A percentile compares a stretch with the other conserved stretches of the same genome.
phyloP scores from a whole-genome alignment of 2,329 filamentous ascomycete genomes.

The Sporothrix euskadiensis region DNA sequence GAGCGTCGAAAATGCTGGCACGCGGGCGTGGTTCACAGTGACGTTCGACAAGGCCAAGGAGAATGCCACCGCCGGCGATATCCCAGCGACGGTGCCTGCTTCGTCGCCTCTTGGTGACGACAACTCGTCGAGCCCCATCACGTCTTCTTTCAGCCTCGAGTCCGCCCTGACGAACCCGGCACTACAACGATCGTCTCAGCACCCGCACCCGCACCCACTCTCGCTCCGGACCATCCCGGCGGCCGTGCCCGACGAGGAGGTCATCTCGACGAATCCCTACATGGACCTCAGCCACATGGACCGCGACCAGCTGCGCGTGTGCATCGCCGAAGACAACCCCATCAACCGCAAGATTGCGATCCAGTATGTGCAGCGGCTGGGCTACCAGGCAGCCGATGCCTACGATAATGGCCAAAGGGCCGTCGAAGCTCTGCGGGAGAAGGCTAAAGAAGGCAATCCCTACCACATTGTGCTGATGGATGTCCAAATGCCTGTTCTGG shows the following conservation, averaged over 20 bases:
- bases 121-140: conserved; percentile 15
- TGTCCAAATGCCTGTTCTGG: conserved; percentile 91
- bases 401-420: conserved; percentile 89
- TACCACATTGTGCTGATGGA: conserved; percentile 96
- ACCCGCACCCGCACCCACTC: conserved; percentile 26
- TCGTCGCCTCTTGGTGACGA: conserved; percentile 21
- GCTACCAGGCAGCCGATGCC: conserved; percentile 77
- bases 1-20: conserved; percentile 70
- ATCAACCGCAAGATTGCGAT: conserved; percentile 96
- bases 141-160: conserved; percentile 39
- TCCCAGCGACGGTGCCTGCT: conserved; percentile 24
- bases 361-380: conserved; percentile 82
- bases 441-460: conserved; percentile 68
- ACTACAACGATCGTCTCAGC: neutral
- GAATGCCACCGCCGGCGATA: conserved; percentile 5
- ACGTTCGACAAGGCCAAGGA: conserved; percentile 73
- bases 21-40: conserved; percentile 75
- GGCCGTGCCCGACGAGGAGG: conserved; percentile 19
- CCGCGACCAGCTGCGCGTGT: conserved; percentile 77
- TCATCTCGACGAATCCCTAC: conserved; percentile 44
- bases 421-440: conserved; percentile 77
- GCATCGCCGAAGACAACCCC: conserved; percentile 91
- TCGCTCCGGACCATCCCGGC: conserved; percentile 22
- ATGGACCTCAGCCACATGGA: conserved; percentile 72
- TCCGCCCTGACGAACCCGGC: conserved; percentile 13